Evolutionary conservation across 306 rosid genomes (phyloP), one percentile per base, ranked within the genome.

Genomic region (Cyamopsis tetragonoloba): DNA sequence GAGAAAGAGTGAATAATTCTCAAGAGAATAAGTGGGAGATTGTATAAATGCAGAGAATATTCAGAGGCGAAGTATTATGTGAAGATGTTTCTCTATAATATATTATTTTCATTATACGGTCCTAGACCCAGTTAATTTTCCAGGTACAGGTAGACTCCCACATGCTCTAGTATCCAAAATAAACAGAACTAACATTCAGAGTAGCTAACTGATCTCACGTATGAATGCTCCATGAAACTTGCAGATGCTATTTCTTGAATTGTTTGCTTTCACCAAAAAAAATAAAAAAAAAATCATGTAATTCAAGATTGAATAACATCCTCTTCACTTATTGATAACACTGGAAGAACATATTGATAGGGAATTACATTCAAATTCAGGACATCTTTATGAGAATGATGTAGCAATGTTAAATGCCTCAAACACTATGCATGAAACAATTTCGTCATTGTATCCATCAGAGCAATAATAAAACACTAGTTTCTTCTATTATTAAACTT

Each of bases 381-480:
- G 26, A 47, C 27, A 27, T 41, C 62, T 17, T 23, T 32, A 19
- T 55, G 32, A 48, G 60, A 42, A 18, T 12, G n/a, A 24, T 23
- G 14, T 26, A 41, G 26, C 35, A 38, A 37, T 7, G 24, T 49
- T 27, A 49, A 62, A 62, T 50, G 23, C 12, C 24, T 50, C 27
- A 62, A 24, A 18, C 3, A 70, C 6, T 20, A 11, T 14, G 18
- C 13, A 28, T 20, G 17, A 38, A 65, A 13, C 15, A n/a, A 66
- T 31, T 60, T 41, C 17, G 14, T 9, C 71, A 66, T 47, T 4
- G 65, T 2, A 53, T 68, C 23, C 73, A 44, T 61, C 4, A 23
- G 7, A 64, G 38, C 35, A 73, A 48, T 19, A 27, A 44, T 26
- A 11, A 73, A 61, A 58, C 14, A 55, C 62, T 61, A 32, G 67